Percentiles rank a stretch among this genome's conserved stretches.
These are phyloP conservation scores for Tympanopsis confertula DNA, from an alignment of 2,329 filamentous ascomycete species.

Conservation along the genomic window DNA sequence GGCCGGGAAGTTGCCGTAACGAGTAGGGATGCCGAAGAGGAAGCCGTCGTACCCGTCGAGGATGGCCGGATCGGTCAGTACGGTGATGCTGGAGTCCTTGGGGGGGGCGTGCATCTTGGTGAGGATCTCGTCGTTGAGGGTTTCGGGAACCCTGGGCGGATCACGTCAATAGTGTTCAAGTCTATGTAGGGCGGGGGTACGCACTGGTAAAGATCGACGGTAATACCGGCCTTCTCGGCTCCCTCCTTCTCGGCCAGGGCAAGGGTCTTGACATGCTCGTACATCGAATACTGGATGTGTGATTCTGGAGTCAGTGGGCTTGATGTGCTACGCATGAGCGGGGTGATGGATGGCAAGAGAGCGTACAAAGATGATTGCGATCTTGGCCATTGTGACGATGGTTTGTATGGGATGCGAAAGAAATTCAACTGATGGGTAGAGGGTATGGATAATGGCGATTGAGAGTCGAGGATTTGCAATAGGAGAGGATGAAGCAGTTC, in stretches of 20 bases:
- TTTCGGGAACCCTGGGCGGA: slow-evolving; percentile 61
- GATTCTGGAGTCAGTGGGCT: neutral
- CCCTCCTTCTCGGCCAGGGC: neutral
- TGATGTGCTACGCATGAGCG: neutral
- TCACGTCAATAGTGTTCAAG: neutral
- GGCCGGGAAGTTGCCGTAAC: slow-evolving; percentile 92
- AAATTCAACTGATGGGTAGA: too few relatives aligned
- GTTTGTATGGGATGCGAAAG: too few relatives aligned
- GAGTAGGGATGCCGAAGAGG: slow-evolving; percentile 87
- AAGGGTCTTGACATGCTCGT: neutral
- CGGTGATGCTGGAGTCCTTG: slow-evolving; percentile 57
- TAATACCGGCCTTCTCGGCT: neutral
- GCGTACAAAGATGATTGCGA: neutral
- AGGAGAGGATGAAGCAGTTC: too few relatives aligned
- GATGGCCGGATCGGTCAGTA: slow-evolving; percentile 41
- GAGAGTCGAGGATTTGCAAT: too few relatives aligned
- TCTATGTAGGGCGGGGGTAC: neutral
- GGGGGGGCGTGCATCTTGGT: slow-evolving; percentile 80
- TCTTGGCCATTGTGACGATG: neutral
- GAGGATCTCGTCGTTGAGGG: slow-evolving; percentile 72
- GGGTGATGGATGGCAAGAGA: neutral
- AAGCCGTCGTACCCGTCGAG: slow-evolving; percentile 75
- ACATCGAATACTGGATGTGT: neutral
- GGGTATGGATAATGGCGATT: too few relatives aligned
- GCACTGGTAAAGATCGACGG: neutral